Evolutionary conservation across 257 asterid species (phyloP).

Genomic region (Orobanche coerulescens): DNA sequence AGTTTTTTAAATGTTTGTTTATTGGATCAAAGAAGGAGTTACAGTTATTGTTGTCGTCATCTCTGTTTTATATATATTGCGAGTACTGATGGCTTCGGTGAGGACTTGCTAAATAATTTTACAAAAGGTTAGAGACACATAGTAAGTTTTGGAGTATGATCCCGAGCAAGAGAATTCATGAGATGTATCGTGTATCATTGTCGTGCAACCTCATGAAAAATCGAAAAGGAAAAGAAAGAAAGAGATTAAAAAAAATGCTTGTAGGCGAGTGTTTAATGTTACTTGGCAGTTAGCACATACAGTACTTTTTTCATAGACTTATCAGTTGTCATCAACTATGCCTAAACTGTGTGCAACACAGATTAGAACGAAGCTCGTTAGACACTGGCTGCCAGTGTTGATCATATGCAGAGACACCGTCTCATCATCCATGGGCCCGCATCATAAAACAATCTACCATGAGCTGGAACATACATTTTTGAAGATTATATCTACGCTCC

Average conservation of each 20-base stretch:
- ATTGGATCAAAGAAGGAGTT: neutral
- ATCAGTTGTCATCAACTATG: neutral
- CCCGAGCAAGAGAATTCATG: neutral
- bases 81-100: neutral
- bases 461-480: conserved; percentile 82
- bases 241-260: too few species aligned
- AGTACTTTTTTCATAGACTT: conserved; percentile 4
- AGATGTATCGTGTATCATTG: neutral
- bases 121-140: neutral
- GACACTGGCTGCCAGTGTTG: conserved; percentile 90
- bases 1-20: neutral
- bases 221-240: neutral
- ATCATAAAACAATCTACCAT: conserved; percentile 40
- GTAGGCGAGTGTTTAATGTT: too few species aligned
- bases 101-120: neutral
- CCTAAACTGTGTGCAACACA: conserved; percentile 23
- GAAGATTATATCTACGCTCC: conserved; percentile 82
- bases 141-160: neutral
- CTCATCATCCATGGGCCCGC: conserved; percentile 42
- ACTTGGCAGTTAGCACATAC: too few species aligned
- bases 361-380: conserved; percentile 83
- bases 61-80: too few species aligned
- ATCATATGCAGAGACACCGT: conserved; percentile 60
- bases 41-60: neutral
- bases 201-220: neutral